Conservation (phyloP, 805 yeast species). For the Saccharomycodes ludwigii region DNA sequence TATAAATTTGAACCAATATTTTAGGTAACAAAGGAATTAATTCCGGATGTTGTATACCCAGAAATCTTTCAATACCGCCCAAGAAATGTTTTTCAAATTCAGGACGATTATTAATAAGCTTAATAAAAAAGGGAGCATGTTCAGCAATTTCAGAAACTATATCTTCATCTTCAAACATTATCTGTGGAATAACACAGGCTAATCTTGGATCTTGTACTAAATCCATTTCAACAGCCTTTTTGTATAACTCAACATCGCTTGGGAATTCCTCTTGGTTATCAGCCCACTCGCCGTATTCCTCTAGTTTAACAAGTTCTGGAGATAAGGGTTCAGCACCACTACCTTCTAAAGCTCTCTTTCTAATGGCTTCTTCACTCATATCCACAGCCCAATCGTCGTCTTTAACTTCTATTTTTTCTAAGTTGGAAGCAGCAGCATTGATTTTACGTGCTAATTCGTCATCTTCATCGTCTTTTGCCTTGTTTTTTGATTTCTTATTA, state of each 20-base stretch:
- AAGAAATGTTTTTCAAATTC: conserved; percentile 78
- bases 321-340: conserved; percentile 43
- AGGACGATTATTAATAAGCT: conserved; percentile 47
- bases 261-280: conserved; percentile 53
- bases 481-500: conserved; percentile 11
- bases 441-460: conserved; percentile 68
- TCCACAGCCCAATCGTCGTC: conserved; percentile 98
- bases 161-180: conserved; percentile 59
- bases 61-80: conserved; percentile 91
- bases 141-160: conserved; percentile 58
- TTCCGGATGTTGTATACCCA: conserved; percentile 70
- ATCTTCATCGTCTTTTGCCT: conserved; percentile 38
- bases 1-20: conserved; percentile 69
- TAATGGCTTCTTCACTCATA: conserved; percentile 91
- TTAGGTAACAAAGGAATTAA: conserved; percentile 68
- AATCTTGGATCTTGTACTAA: conserved; percentile 63
- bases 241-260: conserved; percentile 81
- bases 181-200: conserved; percentile 86
- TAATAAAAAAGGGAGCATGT: conserved; percentile 75
- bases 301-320: conserved; percentile 38
- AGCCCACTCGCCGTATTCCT: conserved; percentile 83
- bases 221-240: conserved; percentile 72
- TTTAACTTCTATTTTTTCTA: conserved; percentile 51
- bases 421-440: conserved; percentile 70
- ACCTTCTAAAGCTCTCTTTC: conserved; percentile 78